Evolutionary conservation across 306 rosid species (phyloP), one percentile per base, ranked within the genome.

Genomic region (Quercus engelmannii): DNA sequence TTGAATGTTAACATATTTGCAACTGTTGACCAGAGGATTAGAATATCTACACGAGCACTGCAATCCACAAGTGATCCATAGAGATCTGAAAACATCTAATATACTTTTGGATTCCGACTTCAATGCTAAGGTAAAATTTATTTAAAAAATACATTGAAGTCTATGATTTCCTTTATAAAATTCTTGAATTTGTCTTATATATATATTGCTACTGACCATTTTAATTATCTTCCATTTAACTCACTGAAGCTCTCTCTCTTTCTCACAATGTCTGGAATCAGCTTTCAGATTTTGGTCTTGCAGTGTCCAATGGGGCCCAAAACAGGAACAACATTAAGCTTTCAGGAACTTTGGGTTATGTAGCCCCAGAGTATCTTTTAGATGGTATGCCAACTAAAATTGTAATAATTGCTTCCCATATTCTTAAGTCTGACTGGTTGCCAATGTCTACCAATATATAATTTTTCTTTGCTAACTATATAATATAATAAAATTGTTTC

Each of bases 21-120:
- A 33, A 46, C 23, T 84, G 35, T 74, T 94, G 85, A 83, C 62
- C 91, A 95, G 99, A 87, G 99, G 91, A 82, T 87, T 95, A 79
- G 98, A 95, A 78, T 90, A 92, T 81, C 88, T 95, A 30, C 99
- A 95, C 52, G 97, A 95, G 86, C 90, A 91, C 78, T 93, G 96
- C 87, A 73, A 82, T 71, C 99, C 98, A 61, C 71, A 87, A 4
- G 96, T 95, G 83, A 95, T 95, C 79, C 98, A 93, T 83, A 90
- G 98, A 86, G 99, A 95, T 84, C 90, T 95, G 90, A 95, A 95
- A 87, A 86, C 99, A 69, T 93, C 99, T 68, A 93, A 95, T 89
- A 89, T 95, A 82, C 99, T 95, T 76, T 87, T 95, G 77, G 99
- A 93, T 84, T 88, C 87, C 84, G 85, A 91, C 86, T 95, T 93